Evolutionary conservation across 306 rosid species (phyloP).

Genomic region (Inga oerstediana): DNA sequence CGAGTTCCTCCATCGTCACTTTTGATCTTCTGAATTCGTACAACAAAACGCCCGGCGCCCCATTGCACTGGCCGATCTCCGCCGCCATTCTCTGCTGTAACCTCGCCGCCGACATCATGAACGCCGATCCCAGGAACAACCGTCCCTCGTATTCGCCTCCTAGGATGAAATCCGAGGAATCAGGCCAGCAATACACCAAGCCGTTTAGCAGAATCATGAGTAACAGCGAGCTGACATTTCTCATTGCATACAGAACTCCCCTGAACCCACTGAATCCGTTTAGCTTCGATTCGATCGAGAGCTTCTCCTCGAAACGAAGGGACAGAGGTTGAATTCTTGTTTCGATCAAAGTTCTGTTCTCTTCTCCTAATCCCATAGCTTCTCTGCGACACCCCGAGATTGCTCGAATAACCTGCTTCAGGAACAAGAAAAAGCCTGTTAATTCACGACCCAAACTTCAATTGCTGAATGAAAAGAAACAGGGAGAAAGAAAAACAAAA

Average conservation of each 20-base stretch:
- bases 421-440: neutral
- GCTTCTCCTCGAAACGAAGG: constrained; percentile 75
- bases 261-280: constrained; percentile 97
- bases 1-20: constrained; percentile 81
- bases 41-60: constrained; percentile 70
- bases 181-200: constrained; percentile 73
- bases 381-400: constrained; percentile 77
- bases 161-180: constrained; percentile 57
- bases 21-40: constrained; percentile 80
- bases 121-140: constrained; percentile 68
- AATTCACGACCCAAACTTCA: neutral
- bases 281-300: constrained; percentile 82
- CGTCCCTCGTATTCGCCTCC: constrained; percentile 69
- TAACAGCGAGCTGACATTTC: constrained; percentile 87
- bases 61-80: constrained; percentile 68
- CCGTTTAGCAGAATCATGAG: constrained; percentile 70
- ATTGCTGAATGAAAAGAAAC: neutral
- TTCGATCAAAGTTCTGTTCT: constrained; percentile 81
- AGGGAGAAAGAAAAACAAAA: neutral
- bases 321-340: constrained; percentile 79
- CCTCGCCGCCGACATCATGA: constrained; percentile 76
- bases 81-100: constrained; percentile 83
- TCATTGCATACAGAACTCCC: constrained; percentile 95
- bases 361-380: constrained; percentile 83
- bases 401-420: constrained; percentile 68